Percentiles rank a stretch among this genome's conserved stretches.
Conservation (phyloP, 371 early-diverging fungal species). For the Syncephalastrum sp. region DNA sequence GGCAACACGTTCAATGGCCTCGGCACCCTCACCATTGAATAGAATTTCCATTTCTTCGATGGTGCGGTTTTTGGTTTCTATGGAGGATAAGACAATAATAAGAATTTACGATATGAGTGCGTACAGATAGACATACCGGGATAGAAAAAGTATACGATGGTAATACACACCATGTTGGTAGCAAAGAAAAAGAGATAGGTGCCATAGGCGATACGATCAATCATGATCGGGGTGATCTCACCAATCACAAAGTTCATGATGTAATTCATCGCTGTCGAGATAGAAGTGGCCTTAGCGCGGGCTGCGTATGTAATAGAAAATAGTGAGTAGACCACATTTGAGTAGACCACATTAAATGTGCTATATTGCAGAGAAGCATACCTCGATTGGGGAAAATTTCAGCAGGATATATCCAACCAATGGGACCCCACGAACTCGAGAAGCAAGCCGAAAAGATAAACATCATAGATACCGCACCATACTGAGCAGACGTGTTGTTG, state of each 20-base stretch:
- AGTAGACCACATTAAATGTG: too few relatives aligned
- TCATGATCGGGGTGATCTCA: slow-evolving; percentile 24
- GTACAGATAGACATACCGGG: slow-evolving; percentile 12
- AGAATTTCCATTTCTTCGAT: slow-evolving; percentile 24
- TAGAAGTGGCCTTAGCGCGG: too few relatives aligned
- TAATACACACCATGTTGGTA: slow-evolving; percentile 25
- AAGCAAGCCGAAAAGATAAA: slow-evolving; percentile 20
- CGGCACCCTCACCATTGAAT: slow-evolving; percentile 23
- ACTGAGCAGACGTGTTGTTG: slow-evolving; percentile 23
- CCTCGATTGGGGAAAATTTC: slow-evolving; percentile 67
- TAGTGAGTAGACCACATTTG: too few relatives aligned
- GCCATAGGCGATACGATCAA: slow-evolving; percentile 25
- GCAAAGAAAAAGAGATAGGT: slow-evolving; percentile 46
- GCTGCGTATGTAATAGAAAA: too few relatives aligned
- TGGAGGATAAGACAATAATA: background rate
- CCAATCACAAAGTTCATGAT: slow-evolving; percentile 37
- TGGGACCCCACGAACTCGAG: slow-evolving; percentile 66
- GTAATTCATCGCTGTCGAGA: slow-evolving; percentile 56
- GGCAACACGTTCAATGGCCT: slow-evolving; percentile 12
- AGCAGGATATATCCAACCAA: slow-evolving; percentile 87
- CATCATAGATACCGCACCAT: slow-evolving; percentile 26
- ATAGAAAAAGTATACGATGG: slow-evolving; percentile 30
- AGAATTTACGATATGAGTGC: background rate
- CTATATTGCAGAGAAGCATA: too few relatives aligned
- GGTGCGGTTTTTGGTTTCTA: slow-evolving; percentile 8